Percentiles rank a stretch among this genome's conserved stretches.
phyloP scores from a whole-genome alignment of 176 grass and related monocot species.

The Secale cereale region DNA sequence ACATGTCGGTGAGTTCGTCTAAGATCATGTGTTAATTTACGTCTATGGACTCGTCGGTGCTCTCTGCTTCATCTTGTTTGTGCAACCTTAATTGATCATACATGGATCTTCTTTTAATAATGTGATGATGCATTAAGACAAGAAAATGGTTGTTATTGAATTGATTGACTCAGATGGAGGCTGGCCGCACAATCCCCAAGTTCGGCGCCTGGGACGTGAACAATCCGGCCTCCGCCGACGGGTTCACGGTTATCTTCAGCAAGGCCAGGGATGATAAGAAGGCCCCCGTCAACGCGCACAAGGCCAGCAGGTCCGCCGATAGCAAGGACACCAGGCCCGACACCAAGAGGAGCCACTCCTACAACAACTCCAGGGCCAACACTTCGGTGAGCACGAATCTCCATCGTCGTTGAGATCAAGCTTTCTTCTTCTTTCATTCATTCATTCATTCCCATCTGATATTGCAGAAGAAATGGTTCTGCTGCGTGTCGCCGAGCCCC shows the following conservation, averaged over 20 bases:
- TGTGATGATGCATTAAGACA: no score
- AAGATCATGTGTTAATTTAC: not conserved
- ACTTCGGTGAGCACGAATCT: conserved; percentile 39
- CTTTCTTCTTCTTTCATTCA: no score
- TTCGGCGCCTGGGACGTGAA: conserved; percentile 93
- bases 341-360: conserved; percentile 9
- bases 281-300: conserved; percentile 31
- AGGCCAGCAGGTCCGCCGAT: conserved; percentile 35
- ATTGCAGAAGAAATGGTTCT: conserved; percentile 87
- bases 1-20: conserved; percentile 58
- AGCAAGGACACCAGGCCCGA: conserved; percentile 42
- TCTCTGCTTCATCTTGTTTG: not conserved
- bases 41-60: not conserved
- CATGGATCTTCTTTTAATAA: not conserved
- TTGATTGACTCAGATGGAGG: conserved; percentile 34
- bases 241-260: conserved; percentile 92
- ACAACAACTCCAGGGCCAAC: conserved; percentile 41
- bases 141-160: not conserved
- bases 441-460: not conserved
- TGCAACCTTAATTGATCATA: not conserved
- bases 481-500: conserved; percentile 75
- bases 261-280: conserved; percentile 95
- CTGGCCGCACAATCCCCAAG: conserved; percentile 64
- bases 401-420: no score
- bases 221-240: conserved; percentile 82